These are phyloP conservation scores for Microcera coccophila DNA, from an alignment of 2,329 filamentous ascomycete genomes.

Conservation along the genomic window DNA sequence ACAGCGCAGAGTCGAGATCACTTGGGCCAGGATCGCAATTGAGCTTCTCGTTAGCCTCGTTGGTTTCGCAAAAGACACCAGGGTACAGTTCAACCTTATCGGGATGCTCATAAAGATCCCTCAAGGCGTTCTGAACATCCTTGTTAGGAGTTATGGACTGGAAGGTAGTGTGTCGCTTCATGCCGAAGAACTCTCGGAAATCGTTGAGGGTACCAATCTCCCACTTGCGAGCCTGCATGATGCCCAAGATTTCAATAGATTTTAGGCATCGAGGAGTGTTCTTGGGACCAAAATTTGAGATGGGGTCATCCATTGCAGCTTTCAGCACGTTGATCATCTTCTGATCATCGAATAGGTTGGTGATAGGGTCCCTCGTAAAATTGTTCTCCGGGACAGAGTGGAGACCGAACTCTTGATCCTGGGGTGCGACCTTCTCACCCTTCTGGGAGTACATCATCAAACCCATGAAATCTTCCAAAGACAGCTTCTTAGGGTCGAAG, in stretches of 20 bases:
- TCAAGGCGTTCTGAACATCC: slow-evolving; percentile 52
- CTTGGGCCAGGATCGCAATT: slow-evolving; percentile 51
- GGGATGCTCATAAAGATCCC: slow-evolving; percentile 58
- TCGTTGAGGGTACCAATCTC: slow-evolving; percentile 50
- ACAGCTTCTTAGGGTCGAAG: slow-evolving; percentile 44
- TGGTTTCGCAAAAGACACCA: slow-evolving; percentile 61
- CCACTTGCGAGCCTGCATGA: slow-evolving; percentile 59
- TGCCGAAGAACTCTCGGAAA: slow-evolving; percentile 59
- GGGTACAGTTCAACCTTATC: slow-evolving; percentile 69
- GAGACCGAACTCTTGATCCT: slow-evolving; percentile 24
- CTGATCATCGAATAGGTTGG: slow-evolving; percentile 38
- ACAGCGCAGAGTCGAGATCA: slow-evolving; percentile 46
- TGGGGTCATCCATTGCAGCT: slow-evolving; percentile 55
- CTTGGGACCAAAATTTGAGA: slow-evolving; percentile 52
- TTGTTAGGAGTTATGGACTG: slow-evolving; percentile 55
- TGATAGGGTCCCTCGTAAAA: slow-evolving; percentile 35
- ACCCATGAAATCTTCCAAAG: neutral
- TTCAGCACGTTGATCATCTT: slow-evolving; percentile 55
- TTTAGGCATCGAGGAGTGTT: slow-evolving; percentile 57
- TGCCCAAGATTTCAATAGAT: slow-evolving; percentile 59
- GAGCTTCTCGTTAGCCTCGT: slow-evolving; percentile 32
- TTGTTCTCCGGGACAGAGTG: slow-evolving; percentile 46
- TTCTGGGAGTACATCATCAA: neutral
- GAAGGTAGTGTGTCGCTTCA: slow-evolving; percentile 54
- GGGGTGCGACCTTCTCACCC: neutral